Conservation (phyloP, 1,139 yeast genomes). For the Fermentozyma sake region DNA sequence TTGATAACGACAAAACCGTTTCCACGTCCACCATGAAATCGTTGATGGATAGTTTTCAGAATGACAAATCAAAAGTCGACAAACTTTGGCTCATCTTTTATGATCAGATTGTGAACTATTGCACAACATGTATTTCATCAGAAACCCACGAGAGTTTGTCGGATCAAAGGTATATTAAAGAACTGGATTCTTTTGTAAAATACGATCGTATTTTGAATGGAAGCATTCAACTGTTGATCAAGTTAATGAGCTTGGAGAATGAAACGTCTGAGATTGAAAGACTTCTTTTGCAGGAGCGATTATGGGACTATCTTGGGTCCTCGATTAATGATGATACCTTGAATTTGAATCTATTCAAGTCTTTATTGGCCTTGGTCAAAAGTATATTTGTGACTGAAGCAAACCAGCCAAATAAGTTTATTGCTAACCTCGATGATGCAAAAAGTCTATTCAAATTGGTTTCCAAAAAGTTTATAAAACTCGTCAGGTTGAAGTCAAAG, state of each 20-base stretch:
- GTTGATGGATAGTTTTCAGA: slow-evolving; percentile 52
- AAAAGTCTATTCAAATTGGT: slow-evolving; percentile 38
- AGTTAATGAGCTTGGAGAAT: slow-evolving; percentile 26
- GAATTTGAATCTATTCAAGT: slow-evolving; percentile 46
- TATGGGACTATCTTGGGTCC: slow-evolving; percentile 40
- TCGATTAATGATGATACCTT: slow-evolving; percentile 20
- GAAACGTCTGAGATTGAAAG: slow-evolving; percentile 17
- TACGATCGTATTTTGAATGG: slow-evolving; percentile 57
- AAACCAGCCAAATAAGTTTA: slow-evolving; percentile 9
- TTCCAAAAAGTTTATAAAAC: slow-evolving; percentile 48
- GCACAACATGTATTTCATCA: slow-evolving; percentile 45
- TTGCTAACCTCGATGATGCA: slow-evolving; percentile 13
- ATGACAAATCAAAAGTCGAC: slow-evolving; percentile 51
- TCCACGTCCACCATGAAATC: slow-evolving; percentile 45
- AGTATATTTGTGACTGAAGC: slow-evolving; percentile 13
- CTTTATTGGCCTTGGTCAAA: slow-evolving; percentile 34
- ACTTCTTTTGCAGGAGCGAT: slow-evolving; percentile 32
- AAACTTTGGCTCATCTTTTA: slow-evolving; percentile 60
- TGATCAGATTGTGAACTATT: slow-evolving; percentile 51
- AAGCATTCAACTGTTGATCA: slow-evolving; percentile 47
- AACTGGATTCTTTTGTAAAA: slow-evolving; percentile 65
- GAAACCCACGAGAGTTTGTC: slow-evolving; percentile 66
- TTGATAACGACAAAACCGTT: slow-evolving; percentile 65
- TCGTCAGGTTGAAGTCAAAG: slow-evolving; percentile 38
- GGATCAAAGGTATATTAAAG: slow-evolving; percentile 68